Percentiles rank a stretch among this genome's conserved stretches.
Evolutionary conservation across 108 stramenopile genomes (phyloP).

Genomic region (Aureococcus anophagefferens): DNA sequence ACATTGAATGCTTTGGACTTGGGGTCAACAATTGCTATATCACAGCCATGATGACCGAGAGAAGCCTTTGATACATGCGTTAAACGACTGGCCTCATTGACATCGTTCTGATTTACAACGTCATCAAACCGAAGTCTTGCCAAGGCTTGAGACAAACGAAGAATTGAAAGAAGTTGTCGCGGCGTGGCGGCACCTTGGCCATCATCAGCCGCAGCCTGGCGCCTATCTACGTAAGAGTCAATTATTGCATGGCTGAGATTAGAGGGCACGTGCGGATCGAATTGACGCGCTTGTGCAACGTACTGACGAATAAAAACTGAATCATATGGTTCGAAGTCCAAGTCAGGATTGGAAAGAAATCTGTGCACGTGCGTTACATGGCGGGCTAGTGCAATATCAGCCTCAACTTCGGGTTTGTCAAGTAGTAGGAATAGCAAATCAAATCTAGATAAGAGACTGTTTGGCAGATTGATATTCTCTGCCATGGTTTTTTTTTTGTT

Average conservation of each 20-base stretch:
- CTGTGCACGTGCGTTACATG: constrained; percentile 92
- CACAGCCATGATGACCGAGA: constrained; percentile 31
- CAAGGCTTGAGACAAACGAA: constrained; percentile 85
- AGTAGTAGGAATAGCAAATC: constrained; percentile 95
- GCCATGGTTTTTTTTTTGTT: constrained; percentile 68
- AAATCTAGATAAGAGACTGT: constrained; percentile 91
- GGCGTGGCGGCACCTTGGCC: constrained; percentile 94
- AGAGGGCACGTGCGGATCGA: constrained; percentile 80
- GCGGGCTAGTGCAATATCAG: constrained; percentile 84
- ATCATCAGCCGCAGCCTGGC: constrained; percentile 55
- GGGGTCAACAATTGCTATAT: constrained; percentile 54
- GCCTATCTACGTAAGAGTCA: constrained; percentile 87
- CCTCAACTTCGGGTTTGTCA: constrained; percentile 75
- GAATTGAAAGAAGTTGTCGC: constrained; percentile 87
- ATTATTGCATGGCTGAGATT: constrained; percentile 87
- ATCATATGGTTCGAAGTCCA: constrained; percentile 41
- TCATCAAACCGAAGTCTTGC: constrained; percentile 90
- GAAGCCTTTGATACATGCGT: constrained; percentile 71
- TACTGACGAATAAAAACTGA: constrained; percentile 82
- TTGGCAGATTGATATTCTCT: constrained; percentile 95
- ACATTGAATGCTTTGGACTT: constrained; percentile 64
- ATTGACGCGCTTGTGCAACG: constrained; percentile 73
- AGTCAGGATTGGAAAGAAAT: constrained; percentile 21
- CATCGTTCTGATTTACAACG: constrained; percentile 85
- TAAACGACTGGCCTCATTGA: constrained; percentile 93